These are phyloP conservation scores for Anaeromyces robustus DNA, from an alignment of 192 early-diverging fungal genomes.

Conservation along the genomic window DNA sequence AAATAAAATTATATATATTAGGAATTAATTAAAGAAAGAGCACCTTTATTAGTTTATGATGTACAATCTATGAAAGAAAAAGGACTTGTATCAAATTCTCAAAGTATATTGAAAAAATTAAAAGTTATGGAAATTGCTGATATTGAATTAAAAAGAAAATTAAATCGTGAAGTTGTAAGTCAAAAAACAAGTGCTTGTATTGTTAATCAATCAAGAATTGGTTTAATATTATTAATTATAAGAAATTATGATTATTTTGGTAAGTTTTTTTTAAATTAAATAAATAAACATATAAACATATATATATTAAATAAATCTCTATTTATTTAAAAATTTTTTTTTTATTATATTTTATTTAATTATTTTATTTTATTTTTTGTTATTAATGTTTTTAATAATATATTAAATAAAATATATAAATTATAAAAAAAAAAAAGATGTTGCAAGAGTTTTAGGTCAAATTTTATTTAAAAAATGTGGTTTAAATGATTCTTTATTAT, in stretches of 20 bases:
- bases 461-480: slow-evolving; percentile 48
- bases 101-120: slow-evolving; percentile 37
- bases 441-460: slow-evolving; percentile 50
- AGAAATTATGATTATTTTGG: slow-evolving; percentile 59
- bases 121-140: slow-evolving; percentile 47
- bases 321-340: no score
- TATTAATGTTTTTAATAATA: no score
- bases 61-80: slow-evolving; percentile 9
- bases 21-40: slow-evolving; percentile 50
- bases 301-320: no score
- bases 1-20: background rate
- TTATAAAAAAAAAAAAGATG: no score
- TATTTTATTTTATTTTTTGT: no score
- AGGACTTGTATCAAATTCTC: slow-evolving; percentile 26
- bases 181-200: slow-evolving; percentile 49
- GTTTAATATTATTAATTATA: slow-evolving; percentile 20
- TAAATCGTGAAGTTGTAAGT: slow-evolving; percentile 14
- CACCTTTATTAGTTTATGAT: slow-evolving; percentile 60
- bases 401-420: no score
- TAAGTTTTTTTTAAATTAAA: background rate
- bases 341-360: no score
- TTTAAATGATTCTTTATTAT: slow-evolving; percentile 62
- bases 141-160: slow-evolving; percentile 39
- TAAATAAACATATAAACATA: no score
- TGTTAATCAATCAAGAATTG: slow-evolving; percentile 11